Evolutionary conservation across 108 stramenopile genomes (phyloP).

Genomic region (Nitzschia sp.): DNA sequence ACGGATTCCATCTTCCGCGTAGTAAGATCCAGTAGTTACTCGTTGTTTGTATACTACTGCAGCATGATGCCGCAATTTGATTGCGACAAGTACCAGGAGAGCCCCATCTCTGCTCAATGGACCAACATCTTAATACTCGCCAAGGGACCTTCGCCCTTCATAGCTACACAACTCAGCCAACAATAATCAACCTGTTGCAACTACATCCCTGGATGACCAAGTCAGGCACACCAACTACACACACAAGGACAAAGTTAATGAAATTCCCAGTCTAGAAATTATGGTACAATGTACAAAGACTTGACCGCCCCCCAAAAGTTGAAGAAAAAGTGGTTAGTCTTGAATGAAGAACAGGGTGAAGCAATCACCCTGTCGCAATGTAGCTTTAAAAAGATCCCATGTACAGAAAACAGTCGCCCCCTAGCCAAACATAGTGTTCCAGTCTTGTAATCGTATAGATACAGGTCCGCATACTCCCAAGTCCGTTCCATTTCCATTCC

Average conservation of each 20-base stretch:
- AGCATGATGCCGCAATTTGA: too few species aligned
- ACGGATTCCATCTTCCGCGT: too few species aligned
- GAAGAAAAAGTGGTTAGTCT: slow-evolving; percentile 23
- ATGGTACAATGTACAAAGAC: slow-evolving; percentile 32
- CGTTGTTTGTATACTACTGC: too few species aligned
- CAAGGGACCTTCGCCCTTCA: too few species aligned
- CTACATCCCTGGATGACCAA: too few species aligned
- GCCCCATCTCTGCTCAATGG: too few species aligned
- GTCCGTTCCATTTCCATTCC: slow-evolving; percentile 7
- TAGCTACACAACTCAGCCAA: too few species aligned
- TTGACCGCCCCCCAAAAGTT: slow-evolving; percentile 5
- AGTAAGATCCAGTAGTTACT: too few species aligned
- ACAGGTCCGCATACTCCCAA: slow-evolving; percentile 12
- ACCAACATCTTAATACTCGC: too few species aligned
- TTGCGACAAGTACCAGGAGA: too few species aligned
- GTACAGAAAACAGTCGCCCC: slow-evolving; percentile 12
- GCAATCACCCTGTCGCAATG: slow-evolving; percentile 22
- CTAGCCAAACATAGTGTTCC: slow-evolving; percentile 23
- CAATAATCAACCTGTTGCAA: too few species aligned
- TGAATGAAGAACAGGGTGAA: slow-evolving; percentile 27
- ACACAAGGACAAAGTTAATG: neutral
- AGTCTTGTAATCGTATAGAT: slow-evolving; percentile 6
- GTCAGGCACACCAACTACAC: neutral
- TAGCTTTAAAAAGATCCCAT: slow-evolving; percentile 19
- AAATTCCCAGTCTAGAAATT: slow-evolving; percentile 16